Evolutionary conservation across 768 basidiomycete genomes (phyloP).

Genomic region (Bullera alba): DNA sequence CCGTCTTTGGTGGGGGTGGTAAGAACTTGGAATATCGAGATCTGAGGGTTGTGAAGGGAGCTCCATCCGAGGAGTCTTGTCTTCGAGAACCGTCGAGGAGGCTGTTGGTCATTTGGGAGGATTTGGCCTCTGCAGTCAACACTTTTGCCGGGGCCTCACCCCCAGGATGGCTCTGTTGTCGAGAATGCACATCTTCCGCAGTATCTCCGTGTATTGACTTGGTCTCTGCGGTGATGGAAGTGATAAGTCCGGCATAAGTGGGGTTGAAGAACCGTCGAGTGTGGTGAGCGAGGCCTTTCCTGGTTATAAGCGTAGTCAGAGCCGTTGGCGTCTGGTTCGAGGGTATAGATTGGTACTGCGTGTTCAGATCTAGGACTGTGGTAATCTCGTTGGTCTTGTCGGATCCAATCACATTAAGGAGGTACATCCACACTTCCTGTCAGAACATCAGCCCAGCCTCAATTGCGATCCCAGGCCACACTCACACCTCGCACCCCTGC

Average conservation of each 20-base stretch:
- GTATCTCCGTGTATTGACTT: not conserved
- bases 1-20: conserved; percentile 27
- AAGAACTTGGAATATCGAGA: conserved; percentile 25
- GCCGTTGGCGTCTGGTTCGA: conserved; percentile 18
- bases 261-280: conserved; percentile 33
- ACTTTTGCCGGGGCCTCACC: not conserved
- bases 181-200: not conserved
- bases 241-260: conserved; percentile 39
- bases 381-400: conserved; percentile 37
- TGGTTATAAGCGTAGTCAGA: conserved; percentile 19
- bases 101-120: not conserved
- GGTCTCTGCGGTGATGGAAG: conserved; percentile 29
- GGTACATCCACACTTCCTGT: conserved; percentile 43
- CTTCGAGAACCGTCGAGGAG: not conserved
- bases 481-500: conserved; percentile 34
- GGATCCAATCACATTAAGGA: conserved; percentile 27
- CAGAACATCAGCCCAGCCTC: not conserved
- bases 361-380: conserved; percentile 23
- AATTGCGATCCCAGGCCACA: not conserved
- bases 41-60: conserved; percentile 9
- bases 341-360: conserved; percentile 20
- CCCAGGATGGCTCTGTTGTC: too few species aligned
- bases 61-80: not conserved
- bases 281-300: conserved; percentile 34
- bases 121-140: not conserved